A percentile compares a stretch with the other conserved stretches of the same genome.
Conservation (phyloP, 768 basidiomycete genomes). For the Trametes cingulata region DNA sequence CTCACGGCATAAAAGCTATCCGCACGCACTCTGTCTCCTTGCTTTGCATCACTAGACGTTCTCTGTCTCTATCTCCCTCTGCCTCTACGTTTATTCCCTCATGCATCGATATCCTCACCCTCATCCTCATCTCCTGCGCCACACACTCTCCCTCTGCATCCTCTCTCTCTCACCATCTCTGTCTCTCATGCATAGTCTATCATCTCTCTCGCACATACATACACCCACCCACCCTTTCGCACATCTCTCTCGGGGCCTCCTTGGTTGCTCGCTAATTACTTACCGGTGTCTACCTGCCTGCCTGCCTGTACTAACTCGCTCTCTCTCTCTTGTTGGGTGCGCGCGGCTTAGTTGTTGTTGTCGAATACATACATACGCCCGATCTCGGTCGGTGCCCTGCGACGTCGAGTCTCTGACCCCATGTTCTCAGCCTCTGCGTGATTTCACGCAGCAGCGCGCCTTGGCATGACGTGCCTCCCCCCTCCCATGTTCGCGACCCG, state of each 20-base stretch:
- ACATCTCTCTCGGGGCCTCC: slow-evolving; percentile 19
- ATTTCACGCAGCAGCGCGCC: background rate
- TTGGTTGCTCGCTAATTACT: slow-evolving; percentile 20
- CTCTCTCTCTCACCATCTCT: slow-evolving; percentile 16
- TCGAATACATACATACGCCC: slow-evolving; percentile 24
- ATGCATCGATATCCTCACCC: slow-evolving; percentile 25
- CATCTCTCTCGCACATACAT: slow-evolving; percentile 15
- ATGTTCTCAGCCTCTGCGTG: background rate
- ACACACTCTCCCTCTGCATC: slow-evolving; percentile 7
- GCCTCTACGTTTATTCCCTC: slow-evolving; percentile 22
- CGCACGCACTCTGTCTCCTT: slow-evolving; percentile 19
- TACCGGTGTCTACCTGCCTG: slow-evolving; percentile 13
- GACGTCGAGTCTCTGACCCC: background rate
- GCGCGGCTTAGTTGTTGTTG: slow-evolving; percentile 17
- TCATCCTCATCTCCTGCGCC: slow-evolving; percentile 12
- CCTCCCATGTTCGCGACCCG: too few species aligned
- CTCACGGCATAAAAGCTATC: slow-evolving; percentile 26
- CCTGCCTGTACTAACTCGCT: slow-evolving; percentile 1
- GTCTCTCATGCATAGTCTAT: slow-evolving; percentile 17
- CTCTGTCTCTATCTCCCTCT: slow-evolving; percentile 6
- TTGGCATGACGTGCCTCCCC: background rate
- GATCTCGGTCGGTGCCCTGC: background rate
- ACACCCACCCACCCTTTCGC: too few species aligned
- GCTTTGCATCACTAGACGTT: slow-evolving; percentile 29
- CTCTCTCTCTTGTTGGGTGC: slow-evolving; percentile 5